Evolutionary conservation across 768 basidiomycete species (phyloP).

Genomic region (Antrodiella citrinella): DNA sequence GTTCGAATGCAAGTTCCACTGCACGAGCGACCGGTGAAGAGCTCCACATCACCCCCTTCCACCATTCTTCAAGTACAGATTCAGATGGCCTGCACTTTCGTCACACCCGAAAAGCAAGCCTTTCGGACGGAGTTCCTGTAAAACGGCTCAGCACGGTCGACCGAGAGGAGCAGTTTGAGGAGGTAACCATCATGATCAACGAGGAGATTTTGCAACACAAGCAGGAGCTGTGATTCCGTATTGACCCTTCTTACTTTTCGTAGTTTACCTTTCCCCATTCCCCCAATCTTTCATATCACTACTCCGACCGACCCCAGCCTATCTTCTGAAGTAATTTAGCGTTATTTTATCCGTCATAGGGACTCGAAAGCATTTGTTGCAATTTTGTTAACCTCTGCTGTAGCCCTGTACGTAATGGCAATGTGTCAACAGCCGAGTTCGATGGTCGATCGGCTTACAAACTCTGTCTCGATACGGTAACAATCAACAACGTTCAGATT

Average conservation of each 20-base stretch:
- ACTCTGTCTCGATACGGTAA: too few species aligned
- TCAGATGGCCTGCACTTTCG: slow-evolving; percentile 35
- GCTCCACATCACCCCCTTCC: background rate
- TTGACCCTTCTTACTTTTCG: too few species aligned
- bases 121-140: slow-evolving; percentile 59
- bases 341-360: background rate
- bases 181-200: slow-evolving; percentile 63
- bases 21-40: slow-evolving; percentile 9
- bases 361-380: too few species aligned
- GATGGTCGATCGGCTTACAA: too few species aligned
- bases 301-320: too few species aligned
- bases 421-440: too few species aligned
- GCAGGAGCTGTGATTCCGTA: slow-evolving; percentile 2
- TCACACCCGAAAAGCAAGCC: slow-evolving; percentile 44
- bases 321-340: background rate
- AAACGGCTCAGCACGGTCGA: slow-evolving; percentile 54
- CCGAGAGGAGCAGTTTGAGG: slow-evolving; percentile 46
- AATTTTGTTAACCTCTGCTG: too few species aligned
- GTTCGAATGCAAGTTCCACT: slow-evolving; percentile 42
- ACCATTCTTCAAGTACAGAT: slow-evolving; percentile 17
- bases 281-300: too few species aligned
- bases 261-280: too few species aligned
- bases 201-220: slow-evolving; percentile 42
- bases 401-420: too few species aligned
- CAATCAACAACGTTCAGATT: too few species aligned